Conservation (phyloP, 148 eudicot species). For the Vaccinium darrowii region DNA sequence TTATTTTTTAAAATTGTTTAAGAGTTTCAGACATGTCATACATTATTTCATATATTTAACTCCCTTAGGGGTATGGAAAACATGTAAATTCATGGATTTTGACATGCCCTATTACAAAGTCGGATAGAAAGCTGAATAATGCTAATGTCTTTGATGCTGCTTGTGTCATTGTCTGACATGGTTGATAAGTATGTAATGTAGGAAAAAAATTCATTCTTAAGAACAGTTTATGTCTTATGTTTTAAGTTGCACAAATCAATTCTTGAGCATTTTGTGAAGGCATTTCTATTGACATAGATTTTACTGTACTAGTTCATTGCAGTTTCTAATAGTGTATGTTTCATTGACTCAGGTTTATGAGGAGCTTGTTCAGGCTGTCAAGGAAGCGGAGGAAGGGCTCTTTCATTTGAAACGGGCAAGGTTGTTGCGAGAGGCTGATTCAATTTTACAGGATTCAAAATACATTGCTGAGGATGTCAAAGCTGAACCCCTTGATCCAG, state of each 20-base stretch:
- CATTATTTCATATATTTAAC: background rate
- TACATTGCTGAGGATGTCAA: conserved; percentile 34
- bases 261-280: background rate
- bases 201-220: background rate
- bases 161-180: background rate
- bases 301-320: background rate
- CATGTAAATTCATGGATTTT: background rate
- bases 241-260: background rate
- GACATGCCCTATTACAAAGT: background rate
- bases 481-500: conserved; percentile 45
- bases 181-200: background rate
- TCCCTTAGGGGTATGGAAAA: background rate
- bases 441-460: conserved; percentile 34
- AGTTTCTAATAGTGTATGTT: background rate
- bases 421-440: conserved; percentile 71
- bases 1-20: background rate
- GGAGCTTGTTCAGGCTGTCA: conserved; percentile 72
- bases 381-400: conserved; percentile 89
- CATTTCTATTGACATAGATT: conserved; percentile 3
- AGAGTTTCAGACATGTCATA: background rate
- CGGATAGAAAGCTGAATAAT: background rate
- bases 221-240: no score
- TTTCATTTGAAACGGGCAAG: conserved; percentile 77
- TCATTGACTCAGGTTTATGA: conserved; percentile 50
- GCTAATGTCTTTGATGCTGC: background rate